Conservation (phyloP, 352 stramenopile genomes). For the Halophytophthora batemanensis region DNA sequence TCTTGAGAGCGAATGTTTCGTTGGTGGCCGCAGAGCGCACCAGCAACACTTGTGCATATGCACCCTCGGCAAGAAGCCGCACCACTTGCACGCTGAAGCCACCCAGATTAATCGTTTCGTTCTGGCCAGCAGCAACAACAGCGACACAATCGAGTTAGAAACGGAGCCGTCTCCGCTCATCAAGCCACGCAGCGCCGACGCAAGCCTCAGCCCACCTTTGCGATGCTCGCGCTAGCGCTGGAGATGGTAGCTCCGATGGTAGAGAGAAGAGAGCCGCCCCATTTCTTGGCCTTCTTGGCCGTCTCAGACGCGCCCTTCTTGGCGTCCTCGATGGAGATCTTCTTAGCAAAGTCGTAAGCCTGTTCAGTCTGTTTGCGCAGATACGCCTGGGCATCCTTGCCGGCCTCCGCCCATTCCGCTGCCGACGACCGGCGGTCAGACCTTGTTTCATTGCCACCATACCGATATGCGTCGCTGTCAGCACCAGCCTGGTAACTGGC, state of each 20-base stretch:
- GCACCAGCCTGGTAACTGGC: conserved; percentile 14
- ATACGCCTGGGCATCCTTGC: conserved; percentile 58
- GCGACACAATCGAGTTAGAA: conserved; percentile 1
- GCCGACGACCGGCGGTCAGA: conserved; percentile 15
- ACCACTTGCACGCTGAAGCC: conserved; percentile 67
- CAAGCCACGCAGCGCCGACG: too few species aligned
- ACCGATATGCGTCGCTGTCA: conserved; percentile 28
- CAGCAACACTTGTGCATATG: conserved; percentile 79
- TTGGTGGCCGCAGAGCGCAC: conserved; percentile 63
- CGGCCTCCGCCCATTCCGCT: conserved; percentile 36
- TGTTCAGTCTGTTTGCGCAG: conserved; percentile 83
- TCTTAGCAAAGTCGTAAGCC: conserved; percentile 86
- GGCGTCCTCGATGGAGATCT: conserved; percentile 83
- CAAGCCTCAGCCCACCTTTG: conserved; percentile 66
- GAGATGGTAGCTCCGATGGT: conserved; percentile 77
- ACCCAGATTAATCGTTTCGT: conserved; percentile 74
- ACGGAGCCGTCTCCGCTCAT: too few species aligned
- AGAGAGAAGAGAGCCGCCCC: conserved; percentile 75
- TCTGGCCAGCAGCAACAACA: conserved; percentile 22
- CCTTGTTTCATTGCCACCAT: conserved; percentile 19
- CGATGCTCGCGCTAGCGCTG: conserved; percentile 45
- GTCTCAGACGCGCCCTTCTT: conserved; percentile 80
- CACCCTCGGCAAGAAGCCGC: conserved; percentile 66
- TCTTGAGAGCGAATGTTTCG: conserved; percentile 81
- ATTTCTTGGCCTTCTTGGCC: conserved; percentile 88